These are phyloP conservation scores for Penicillium argentinense DNA, from an alignment of 495 filamentous ascomycete genomes.

Conservation along the genomic window DNA sequence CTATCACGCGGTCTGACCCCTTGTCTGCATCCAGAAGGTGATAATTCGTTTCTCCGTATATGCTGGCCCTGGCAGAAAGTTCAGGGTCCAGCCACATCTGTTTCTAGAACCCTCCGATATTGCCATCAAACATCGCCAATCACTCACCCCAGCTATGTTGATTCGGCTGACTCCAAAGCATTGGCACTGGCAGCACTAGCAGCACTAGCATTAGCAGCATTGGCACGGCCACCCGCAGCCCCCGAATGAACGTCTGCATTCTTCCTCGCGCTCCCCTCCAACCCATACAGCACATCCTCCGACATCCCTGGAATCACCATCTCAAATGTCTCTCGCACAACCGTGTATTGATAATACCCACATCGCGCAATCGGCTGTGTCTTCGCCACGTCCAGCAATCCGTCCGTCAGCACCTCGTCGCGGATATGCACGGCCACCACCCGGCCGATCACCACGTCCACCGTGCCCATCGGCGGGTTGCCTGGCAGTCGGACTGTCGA, in stretches of 20 bases:
- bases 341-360: slow-evolving; percentile 58
- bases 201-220: neutral
- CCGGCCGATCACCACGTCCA: slow-evolving; percentile 55
- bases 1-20: too few species aligned
- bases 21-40: too few species aligned
- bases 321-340: slow-evolving; percentile 50
- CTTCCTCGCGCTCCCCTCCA: slow-evolving; percentile 23
- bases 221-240: neutral
- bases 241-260: too few species aligned
- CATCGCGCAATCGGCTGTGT: slow-evolving; percentile 58
- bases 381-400: slow-evolving; percentile 53
- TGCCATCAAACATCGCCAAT: too few species aligned
- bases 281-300: slow-evolving; percentile 32
- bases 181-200: neutral
- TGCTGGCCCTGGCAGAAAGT: too few species aligned
- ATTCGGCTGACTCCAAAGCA: too few species aligned
- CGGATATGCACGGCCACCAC: slow-evolving; percentile 57
- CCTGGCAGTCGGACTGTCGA: slow-evolving; percentile 52
- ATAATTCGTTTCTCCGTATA: too few species aligned
- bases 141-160: too few species aligned
- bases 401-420: slow-evolving; percentile 50
- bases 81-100: too few species aligned
- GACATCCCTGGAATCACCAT: slow-evolving; percentile 48
- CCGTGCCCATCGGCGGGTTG: slow-evolving; percentile 52
- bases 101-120: too few species aligned